Base-by-base conservation (phyloP, 2,329 filamentous ascomycete species). In the Alternaria brassicicola region DNA sequence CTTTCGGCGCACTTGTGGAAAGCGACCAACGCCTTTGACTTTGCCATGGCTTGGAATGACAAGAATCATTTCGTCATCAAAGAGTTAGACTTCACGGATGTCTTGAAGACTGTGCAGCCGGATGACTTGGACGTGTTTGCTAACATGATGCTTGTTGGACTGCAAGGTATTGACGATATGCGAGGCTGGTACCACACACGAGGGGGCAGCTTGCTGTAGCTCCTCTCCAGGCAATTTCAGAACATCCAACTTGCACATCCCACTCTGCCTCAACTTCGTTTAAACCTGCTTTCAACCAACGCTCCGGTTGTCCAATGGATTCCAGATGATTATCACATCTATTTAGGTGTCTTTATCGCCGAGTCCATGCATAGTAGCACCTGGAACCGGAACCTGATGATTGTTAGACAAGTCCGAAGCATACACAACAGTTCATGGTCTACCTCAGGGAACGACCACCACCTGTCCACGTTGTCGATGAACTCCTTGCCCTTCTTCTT, bases 51-150 rank as follows among this genome's bases (percentile, higher is more conserved):
- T 0, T 76, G 73, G 73, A 76, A 75, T 19, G 61, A 70, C 19
- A 68, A 65, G 47, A 65, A 63, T 3, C 72, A 73, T 56, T 67
- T 68, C 12, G 21, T 75, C 5, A 62, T 76, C n/a, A 60, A 66
- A 23, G 65, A 69, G 7, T 35, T 77, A 8, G 68, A 76, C n/a
- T 67, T 73, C 25, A 61, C 53, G 1, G 61, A 72, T 6, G 49
- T 74, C 17, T 38, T 76, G 19, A 50, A 54, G 21, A 50, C 59
- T 10, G 71, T 66, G 1, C 46, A 62, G 7, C 67, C 68, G 0
- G 65, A 71, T 30, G 70, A 77, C 57, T 55, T 76, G 10, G 73
- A 75, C 52, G 51, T 56, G 0, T 76, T 76, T 55, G 65, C 64
- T 6, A 69, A 62, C 17, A 73, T 72, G 55, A 56, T 76, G 17